phyloP scores from a whole-genome alignment of 768 basidiomycete species.

The Mycena vitilis region DNA sequence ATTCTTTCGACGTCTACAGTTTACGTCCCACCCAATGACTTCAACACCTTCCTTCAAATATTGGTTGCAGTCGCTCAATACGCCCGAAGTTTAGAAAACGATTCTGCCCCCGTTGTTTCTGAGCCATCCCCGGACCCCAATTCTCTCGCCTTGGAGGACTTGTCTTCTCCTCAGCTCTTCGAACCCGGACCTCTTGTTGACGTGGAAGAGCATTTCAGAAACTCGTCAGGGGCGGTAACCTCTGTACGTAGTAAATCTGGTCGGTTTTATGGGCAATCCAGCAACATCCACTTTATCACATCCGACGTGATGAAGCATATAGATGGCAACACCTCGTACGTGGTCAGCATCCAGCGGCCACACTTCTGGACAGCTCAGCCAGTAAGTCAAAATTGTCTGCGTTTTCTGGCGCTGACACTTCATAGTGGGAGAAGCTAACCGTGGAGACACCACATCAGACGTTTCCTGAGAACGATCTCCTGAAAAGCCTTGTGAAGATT shows the following conservation, averaged over 20 bases:
- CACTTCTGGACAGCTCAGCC: constrained; percentile 33
- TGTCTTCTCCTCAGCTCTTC: neutral
- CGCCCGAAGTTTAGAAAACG: constrained; percentile 20
- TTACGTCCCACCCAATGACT: constrained; percentile 16
- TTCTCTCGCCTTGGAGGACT: neutral
- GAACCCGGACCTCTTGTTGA: neutral
- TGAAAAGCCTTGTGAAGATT: constrained; percentile 3
- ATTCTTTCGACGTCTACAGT: constrained; percentile 16
- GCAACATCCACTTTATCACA: constrained; percentile 19
- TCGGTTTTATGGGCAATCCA: constrained; percentile 20
- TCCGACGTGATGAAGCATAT: constrained; percentile 13
- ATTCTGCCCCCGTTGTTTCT: constrained; percentile 4
- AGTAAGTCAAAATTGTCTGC: constrained; percentile 5
- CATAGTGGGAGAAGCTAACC: neutral
- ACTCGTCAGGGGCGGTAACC: neutral
- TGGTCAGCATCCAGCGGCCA: constrained; percentile 22
- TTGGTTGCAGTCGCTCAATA: constrained; percentile 16
- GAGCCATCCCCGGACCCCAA: neutral
- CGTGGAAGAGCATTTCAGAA: neutral
- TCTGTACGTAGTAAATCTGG: neutral
- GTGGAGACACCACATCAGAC: neutral
- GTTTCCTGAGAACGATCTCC: constrained; percentile 8
- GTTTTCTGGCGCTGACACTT: neutral
- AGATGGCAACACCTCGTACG: neutral
- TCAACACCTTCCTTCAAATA: neutral